Percentiles rank a stretch among this genome's conserved stretches.
These are phyloP conservation scores for Endogone sp. DNA, from an alignment of 192 early-diverging fungal genomes.

Conservation along the genomic window DNA sequence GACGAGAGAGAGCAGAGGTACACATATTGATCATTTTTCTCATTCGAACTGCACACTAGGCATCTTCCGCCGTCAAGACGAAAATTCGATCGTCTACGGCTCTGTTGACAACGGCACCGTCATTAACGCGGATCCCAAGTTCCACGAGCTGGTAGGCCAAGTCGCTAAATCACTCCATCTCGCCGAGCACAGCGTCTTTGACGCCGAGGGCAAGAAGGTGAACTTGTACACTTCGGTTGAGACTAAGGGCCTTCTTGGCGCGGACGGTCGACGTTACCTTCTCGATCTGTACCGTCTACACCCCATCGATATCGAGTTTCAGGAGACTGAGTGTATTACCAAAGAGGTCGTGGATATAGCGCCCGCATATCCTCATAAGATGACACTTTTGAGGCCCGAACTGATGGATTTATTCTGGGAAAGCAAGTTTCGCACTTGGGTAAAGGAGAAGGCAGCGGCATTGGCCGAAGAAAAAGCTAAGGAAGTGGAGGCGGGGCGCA, in stretches of 20 bases:
- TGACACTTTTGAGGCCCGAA: conserved; percentile 84
- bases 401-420: conserved; percentile 85
- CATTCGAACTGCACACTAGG: conserved; percentile 6
- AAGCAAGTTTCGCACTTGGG: conserved; percentile 60
- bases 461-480: conserved; percentile 33
- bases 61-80: conserved; percentile 70
- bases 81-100: conserved; percentile 85
- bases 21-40: no score
- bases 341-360: conserved; percentile 19
- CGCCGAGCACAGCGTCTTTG: conserved; percentile 71
- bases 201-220: conserved; percentile 58
- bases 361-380: conserved; percentile 80
- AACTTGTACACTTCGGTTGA: conserved; percentile 81
- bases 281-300: conserved; percentile 90
- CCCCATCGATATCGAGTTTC: conserved; percentile 88
- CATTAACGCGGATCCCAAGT: conserved; percentile 65
- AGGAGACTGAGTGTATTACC: conserved; percentile 63
- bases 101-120: conserved; percentile 80
- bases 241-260: conserved; percentile 87
- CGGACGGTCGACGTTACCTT: conserved; percentile 89
- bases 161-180: conserved; percentile 79
- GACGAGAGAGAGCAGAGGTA: no score
- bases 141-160: conserved; percentile 64
- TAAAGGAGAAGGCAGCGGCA: conserved; percentile 50
- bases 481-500: conserved; percentile 1